These are phyloP conservation scores for Escallonia rubra DNA, from an alignment of 129 eudicot genomes.

Conservation along the genomic window DNA sequence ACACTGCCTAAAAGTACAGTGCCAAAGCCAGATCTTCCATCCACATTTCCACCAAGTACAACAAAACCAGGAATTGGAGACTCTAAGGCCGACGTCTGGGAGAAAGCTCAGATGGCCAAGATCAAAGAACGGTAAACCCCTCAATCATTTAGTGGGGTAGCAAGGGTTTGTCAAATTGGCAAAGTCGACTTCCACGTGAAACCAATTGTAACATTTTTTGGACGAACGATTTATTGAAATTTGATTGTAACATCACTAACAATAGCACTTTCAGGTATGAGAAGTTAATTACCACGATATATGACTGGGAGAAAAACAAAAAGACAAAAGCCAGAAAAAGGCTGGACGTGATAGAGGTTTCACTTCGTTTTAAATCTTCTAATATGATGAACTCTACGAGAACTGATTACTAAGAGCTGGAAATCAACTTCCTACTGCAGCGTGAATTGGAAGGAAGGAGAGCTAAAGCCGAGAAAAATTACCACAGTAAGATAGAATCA, in stretches of 20 bases:
- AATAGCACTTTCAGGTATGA: constrained; percentile 44
- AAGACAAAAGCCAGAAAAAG: constrained; percentile 50
- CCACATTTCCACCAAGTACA: constrained; percentile 23
- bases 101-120: constrained; percentile 47
- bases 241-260: background rate
- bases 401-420: constrained; percentile 5
- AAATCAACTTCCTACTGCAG: constrained; percentile 33
- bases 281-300: constrained; percentile 52
- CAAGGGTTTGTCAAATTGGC: background rate
- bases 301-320: constrained; percentile 86
- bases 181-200: background rate
- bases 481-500: constrained; percentile 28
- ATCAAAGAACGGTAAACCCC: constrained; percentile 40
- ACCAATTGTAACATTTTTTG: no score
- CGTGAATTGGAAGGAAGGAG: constrained; percentile 48
- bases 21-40: constrained; percentile 23
- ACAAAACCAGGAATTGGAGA: constrained; percentile 21
- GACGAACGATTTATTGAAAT: background rate
- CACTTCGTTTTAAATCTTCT: background rate
- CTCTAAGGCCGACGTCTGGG: constrained; percentile 62
- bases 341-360: constrained; percentile 50
- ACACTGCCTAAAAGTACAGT: constrained; percentile 15
- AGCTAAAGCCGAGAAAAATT: constrained; percentile 38
- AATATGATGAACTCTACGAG: background rate
- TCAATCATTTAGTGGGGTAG: background rate